A percentile compares a stretch with the other conserved stretches of the same genome.
These are phyloP conservation scores for Solidago caesia DNA, from an alignment of 129 eudicot genomes.

Conservation along the genomic window DNA sequence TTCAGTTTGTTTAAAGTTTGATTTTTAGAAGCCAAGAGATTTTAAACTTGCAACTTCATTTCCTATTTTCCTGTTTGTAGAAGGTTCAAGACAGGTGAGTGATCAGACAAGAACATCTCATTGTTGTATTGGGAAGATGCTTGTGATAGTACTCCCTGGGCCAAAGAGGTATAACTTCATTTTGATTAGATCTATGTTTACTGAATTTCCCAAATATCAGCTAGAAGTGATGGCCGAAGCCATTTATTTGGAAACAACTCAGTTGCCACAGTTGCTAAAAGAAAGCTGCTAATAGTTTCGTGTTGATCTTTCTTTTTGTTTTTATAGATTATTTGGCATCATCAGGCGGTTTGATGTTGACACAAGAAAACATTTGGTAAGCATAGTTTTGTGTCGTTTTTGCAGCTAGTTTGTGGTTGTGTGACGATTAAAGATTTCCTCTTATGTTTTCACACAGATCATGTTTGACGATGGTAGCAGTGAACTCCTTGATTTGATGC, in stretches of 20 bases:
- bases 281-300: not conserved
- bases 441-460: constrained; percentile 44
- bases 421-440: constrained; percentile 2
- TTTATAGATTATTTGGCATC: constrained; percentile 65
- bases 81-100: constrained; percentile 32
- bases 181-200: not conserved
- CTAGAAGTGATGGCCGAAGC: not conserved
- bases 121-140: constrained; percentile 62
- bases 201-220: not conserved
- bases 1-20: not conserved
- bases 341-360: constrained; percentile 61
- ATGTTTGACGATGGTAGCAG: constrained; percentile 75
- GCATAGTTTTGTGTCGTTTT: not conserved
- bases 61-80: constrained; percentile 32
- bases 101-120: constrained; percentile 34
- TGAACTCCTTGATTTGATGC: constrained; percentile 74
- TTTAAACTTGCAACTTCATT: constrained; percentile 12
- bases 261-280: not conserved
- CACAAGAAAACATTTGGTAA: constrained; percentile 77
- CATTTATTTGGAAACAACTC: not conserved
- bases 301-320: not conserved
- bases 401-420: constrained; percentile 10
- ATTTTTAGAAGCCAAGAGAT: constrained; percentile 6
- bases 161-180: constrained; percentile 39
- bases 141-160: constrained; percentile 37